phyloP scores from a whole-genome alignment of 768 basidiomycete genomes.

The Asterophora lycoperdoides region DNA sequence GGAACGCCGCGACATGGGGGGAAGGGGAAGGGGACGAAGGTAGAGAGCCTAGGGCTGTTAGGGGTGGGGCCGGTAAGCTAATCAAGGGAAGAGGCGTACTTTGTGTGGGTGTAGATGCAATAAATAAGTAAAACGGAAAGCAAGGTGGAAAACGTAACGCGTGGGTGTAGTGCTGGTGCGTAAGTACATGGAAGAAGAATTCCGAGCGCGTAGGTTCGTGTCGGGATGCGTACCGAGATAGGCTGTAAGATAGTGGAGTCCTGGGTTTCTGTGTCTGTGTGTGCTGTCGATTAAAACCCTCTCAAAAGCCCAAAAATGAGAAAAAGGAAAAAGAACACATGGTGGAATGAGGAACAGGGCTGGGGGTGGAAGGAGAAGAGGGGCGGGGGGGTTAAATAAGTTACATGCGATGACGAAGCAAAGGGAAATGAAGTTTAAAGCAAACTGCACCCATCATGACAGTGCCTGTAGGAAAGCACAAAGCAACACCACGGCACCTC shows the following conservation, averaged over 20 bases:
- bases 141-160: background rate
- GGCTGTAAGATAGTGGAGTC: background rate
- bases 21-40: background rate
- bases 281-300: background rate
- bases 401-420: background rate
- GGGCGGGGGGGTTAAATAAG: too few relatives aligned
- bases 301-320: constrained; percentile 4
- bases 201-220: constrained; percentile 4
- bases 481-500: constrained; percentile 1
- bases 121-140: background rate
- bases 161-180: background rate
- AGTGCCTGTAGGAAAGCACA: constrained; percentile 3
- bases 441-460: constrained; percentile 2
- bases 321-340: background rate
- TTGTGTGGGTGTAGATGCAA: background rate
- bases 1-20: background rate
- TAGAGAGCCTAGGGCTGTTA: background rate
- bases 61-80: background rate
- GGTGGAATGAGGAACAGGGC: background rate
- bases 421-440: background rate
- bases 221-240: background rate
- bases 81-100: background rate
- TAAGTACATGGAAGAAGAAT: background rate
- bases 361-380: too few relatives aligned
- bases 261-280: constrained; percentile 1